Evolutionary conservation across 768 basidiomycete genomes (phyloP), one percentile per base, ranked within the genome.

Genomic region (Krasilnikovozyma curviuscula): DNA sequence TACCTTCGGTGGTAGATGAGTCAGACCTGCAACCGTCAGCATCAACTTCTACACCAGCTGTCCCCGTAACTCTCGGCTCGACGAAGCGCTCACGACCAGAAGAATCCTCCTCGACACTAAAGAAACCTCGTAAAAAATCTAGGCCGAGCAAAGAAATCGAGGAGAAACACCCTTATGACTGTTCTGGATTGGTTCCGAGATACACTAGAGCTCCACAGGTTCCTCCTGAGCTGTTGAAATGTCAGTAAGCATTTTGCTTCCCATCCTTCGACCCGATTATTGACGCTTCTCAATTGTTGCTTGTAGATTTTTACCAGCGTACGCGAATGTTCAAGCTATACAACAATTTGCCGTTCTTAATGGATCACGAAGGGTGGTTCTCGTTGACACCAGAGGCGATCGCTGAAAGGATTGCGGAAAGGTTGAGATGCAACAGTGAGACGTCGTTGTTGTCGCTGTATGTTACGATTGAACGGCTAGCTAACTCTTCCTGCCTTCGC

Each of bases 291-390:
- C 27, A 9, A 5, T 46, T 30, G 28, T 14, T 21, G n/a, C 18
- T 16, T 16, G 6, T 54, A 97, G 89, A 95, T 62, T 95, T 81
- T 59, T 72, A 72, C 5, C 91, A 97, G 62, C 71, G 91, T 28
- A 71, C 74, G 46, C 75, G 84, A 1, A 78, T 75, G 55, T 86
- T 97, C 62, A 23, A n/a, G 35, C 35, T 37, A 7, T 37, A 37
- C 10, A 37, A 37, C 35, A 23, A 37, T 7, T 12, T 37, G 10
- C 35, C 35, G 10, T 23, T 37, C 4, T 23, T 37, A 5, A 37
- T 37, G 35, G 93, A 97, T 54, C 76, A 82, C 55, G 85, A 91
- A 62, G 91, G 91, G n/a, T 95, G 89, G 91, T 97, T 81, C 65
- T 86, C 82, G 53, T 79, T 97, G 50, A 98, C 93, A 0, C 91